These are phyloP conservation scores for Penicillium olsonii DNA, from an alignment of 2,329 filamentous ascomycete species.

Conservation along the genomic window DNA sequence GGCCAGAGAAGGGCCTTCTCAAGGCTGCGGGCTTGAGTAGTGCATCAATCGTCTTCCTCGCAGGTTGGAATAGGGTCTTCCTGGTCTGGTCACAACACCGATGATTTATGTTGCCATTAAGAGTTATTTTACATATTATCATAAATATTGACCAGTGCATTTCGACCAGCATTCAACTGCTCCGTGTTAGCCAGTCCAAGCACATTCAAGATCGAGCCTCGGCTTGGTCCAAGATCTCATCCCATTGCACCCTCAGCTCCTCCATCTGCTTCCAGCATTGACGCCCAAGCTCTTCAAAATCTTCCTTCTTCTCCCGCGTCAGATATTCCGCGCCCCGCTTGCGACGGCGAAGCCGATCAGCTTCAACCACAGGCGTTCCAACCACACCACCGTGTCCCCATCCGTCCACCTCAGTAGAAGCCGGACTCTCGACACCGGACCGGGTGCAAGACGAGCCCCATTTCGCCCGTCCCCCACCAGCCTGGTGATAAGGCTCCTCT, in stretches of 20 bases:
- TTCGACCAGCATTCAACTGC: too few species aligned
- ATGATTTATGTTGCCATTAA: not conserved
- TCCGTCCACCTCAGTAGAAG: constrained; percentile 79
- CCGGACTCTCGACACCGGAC: constrained; percentile 61
- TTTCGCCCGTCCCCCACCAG: constrained; percentile 66
- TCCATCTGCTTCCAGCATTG: constrained; percentile 47
- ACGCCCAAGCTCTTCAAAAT: constrained; percentile 44
- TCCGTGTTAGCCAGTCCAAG: too few species aligned
- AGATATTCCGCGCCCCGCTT: constrained; percentile 60
- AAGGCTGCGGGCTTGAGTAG: too few species aligned
- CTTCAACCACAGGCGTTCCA: constrained; percentile 52
- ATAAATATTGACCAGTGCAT: not conserved
- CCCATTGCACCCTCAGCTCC: constrained; percentile 43
- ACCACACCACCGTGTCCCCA: constrained; percentile 70
- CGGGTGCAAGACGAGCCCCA: constrained; percentile 77
- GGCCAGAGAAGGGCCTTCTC: too few species aligned
- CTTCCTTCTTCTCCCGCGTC: constrained; percentile 47
- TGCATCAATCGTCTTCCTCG: too few species aligned
- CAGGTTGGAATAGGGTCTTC: too few species aligned
- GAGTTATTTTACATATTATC: not conserved
- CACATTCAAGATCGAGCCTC: constrained; percentile 25
- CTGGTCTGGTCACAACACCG: too few species aligned
- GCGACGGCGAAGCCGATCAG: constrained; percentile 57
- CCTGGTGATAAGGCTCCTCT: constrained; percentile 54
- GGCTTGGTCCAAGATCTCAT: constrained; percentile 38